phyloP scores from a whole-genome alignment of 1,284 basidiomycete species.

The Vanrija sp. region DNA sequence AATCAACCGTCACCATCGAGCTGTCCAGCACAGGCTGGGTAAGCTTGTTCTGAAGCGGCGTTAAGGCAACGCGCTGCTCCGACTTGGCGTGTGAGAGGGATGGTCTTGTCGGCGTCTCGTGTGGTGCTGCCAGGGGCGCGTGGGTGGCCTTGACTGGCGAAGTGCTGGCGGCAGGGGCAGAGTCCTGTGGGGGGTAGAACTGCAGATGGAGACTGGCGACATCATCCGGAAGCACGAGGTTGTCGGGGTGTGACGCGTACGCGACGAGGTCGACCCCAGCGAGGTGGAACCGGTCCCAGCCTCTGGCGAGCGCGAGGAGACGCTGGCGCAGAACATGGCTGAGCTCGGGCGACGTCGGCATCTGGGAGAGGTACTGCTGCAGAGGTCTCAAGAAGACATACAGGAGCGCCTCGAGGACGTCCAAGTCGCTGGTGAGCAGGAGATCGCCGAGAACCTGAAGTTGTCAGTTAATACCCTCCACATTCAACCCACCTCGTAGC shows the following conservation, averaged over 20 bases:
- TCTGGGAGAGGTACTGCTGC: slow-evolving; percentile 85
- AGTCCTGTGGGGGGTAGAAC: slow-evolving; percentile 44
- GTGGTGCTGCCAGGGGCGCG: background rate
- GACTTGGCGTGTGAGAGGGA: slow-evolving; percentile 3
- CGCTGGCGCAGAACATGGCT: slow-evolving; percentile 38
- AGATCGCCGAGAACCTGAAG: slow-evolving; percentile 62
- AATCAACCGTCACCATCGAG: slow-evolving; percentile 32
- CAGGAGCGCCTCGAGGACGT: slow-evolving; percentile 77
- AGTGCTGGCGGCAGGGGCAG: background rate
- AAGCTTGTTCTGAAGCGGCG: slow-evolving; percentile 4
- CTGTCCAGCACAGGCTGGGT: slow-evolving; percentile 4
- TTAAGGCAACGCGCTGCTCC: slow-evolving; percentile 1
- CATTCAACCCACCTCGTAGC: slow-evolving; percentile 78
- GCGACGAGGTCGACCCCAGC: slow-evolving; percentile 49
- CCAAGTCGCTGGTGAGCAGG: slow-evolving; percentile 81
- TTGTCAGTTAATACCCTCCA: background rate
- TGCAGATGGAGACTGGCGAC: slow-evolving; percentile 46
- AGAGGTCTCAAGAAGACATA: slow-evolving; percentile 85
- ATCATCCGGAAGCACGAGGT: slow-evolving; percentile 9
- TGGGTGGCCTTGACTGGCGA: slow-evolving; percentile 6
- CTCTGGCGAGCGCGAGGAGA: slow-evolving; percentile 41
- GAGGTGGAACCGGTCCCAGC: slow-evolving; percentile 32
- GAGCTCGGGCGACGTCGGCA: slow-evolving; percentile 62
- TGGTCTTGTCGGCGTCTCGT: slow-evolving; percentile 27
- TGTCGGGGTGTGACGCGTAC: slow-evolving; percentile 30